Evolutionary conservation across 2,329 filamentous ascomycete species (phyloP).

Genomic region (Botrytis aclada): DNA sequence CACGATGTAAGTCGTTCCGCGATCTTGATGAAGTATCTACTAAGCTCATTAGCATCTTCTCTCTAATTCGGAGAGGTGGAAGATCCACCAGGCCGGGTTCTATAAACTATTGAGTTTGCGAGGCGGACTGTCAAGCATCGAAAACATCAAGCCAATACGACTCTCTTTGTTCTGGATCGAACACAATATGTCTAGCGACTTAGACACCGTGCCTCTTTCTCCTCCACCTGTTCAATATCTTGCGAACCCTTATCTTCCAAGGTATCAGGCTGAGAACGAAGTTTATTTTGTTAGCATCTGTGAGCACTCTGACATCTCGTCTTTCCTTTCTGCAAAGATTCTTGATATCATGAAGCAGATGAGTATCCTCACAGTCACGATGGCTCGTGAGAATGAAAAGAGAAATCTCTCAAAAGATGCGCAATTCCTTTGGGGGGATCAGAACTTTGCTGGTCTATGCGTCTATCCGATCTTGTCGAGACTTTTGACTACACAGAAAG

Average conservation of each 20-base stretch:
- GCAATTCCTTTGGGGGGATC: not conserved
- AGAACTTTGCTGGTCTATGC: conserved; percentile 7
- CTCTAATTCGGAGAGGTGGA: not conserved
- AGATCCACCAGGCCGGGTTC: conserved; percentile 10
- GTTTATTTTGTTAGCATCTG: not conserved
- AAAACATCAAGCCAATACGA: not conserved
- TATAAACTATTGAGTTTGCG: not conserved
- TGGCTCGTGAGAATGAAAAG: not conserved
- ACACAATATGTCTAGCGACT: conserved; percentile 7
- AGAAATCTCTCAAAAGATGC: not conserved
- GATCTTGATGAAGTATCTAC: not conserved
- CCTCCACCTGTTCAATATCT: not conserved
- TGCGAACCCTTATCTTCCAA: not conserved
- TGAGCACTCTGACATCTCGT: not conserved
- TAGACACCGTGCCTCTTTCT: not conserved
- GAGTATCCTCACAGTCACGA: not conserved
- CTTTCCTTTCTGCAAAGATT: not conserved
- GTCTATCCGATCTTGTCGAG: conserved; percentile 1
- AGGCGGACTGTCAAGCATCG: conserved; percentile 6
- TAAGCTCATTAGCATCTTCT: not conserved
- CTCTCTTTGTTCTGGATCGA: conserved; percentile 15
- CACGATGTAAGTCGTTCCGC: conserved; percentile 6
- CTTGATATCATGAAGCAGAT: not conserved
- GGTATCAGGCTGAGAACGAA: not conserved
- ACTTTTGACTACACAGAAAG: not conserved